phyloP scores from a whole-genome alignment of 2,329 filamentous ascomycete species.

The Colletotrichum sp. region DNA sequence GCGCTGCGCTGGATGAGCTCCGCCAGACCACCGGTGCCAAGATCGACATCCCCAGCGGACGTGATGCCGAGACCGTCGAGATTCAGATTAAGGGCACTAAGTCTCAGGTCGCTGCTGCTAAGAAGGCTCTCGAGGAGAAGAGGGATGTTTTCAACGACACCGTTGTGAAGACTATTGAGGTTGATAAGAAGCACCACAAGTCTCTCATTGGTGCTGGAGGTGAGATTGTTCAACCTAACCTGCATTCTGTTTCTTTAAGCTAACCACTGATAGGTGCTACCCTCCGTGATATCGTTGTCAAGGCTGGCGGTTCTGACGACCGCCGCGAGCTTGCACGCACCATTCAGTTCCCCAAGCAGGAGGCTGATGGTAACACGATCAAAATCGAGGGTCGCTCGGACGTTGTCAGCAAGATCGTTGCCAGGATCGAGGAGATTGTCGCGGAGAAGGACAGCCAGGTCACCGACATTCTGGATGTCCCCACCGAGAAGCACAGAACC shows the following conservation, averaged over 20 bases:
- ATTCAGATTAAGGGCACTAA: slow-evolving; percentile 94
- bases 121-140: slow-evolving; percentile 88
- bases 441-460: slow-evolving; percentile 84
- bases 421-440: slow-evolving; percentile 82
- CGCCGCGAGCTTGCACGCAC: slow-evolving; percentile 83
- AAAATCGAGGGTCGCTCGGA: slow-evolving; percentile 85
- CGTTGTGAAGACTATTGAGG: slow-evolving; percentile 81
- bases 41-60: slow-evolving; percentile 87
- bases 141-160: slow-evolving; percentile 88
- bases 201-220: slow-evolving; percentile 87
- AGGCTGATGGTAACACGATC: slow-evolving; percentile 81
- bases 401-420: slow-evolving; percentile 88
- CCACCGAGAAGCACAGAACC: slow-evolving; percentile 86
- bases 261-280: slow-evolving; percentile 71
- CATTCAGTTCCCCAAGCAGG: slow-evolving; percentile 92
- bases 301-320: slow-evolving; percentile 90
- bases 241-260: slow-evolving; percentile 21
- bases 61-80: slow-evolving; percentile 78
- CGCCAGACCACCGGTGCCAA: slow-evolving; percentile 84
- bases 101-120: slow-evolving; percentile 86
- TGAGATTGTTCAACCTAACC: slow-evolving; percentile 50
- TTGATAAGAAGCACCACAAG: slow-evolving; percentile 95
- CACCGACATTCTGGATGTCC: slow-evolving; percentile 79
- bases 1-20: slow-evolving; percentile 88
- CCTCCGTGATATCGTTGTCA: slow-evolving; percentile 83